Evolutionary conservation across 179 eudicot species (phyloP).

Genomic region (Silene noctiflora): DNA sequence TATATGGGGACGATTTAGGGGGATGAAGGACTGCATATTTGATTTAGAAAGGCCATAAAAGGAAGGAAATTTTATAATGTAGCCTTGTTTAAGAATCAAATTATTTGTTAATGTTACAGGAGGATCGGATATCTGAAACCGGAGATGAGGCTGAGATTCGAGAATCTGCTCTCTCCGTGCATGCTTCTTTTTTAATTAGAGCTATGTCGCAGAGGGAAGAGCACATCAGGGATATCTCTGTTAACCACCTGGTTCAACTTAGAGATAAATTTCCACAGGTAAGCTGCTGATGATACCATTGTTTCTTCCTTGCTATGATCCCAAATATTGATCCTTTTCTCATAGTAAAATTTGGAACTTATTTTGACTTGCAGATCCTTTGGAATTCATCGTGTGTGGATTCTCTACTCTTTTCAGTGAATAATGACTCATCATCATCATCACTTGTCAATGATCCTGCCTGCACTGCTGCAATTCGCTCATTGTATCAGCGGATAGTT

Average conservation of each 20-base stretch:
- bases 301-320: conserved; percentile 13
- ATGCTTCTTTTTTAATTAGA: conserved; percentile 89
- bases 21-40: not conserved
- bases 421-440: conserved; percentile 72
- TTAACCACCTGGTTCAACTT: conserved; percentile 69
- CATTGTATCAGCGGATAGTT: conserved; percentile 77
- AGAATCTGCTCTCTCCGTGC: conserved; percentile 72
- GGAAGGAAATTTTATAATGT: not conserved
- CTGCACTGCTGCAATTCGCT: conserved; percentile 72
- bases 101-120: conserved; percentile 39
- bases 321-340: not conserved
- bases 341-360: conserved; percentile 6
- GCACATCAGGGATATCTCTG: conserved; percentile 77
- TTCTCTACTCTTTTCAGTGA: conserved; percentile 73
- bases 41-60: not conserved
- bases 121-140: conserved; percentile 62
- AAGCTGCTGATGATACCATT: not conserved
- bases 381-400: conserved; percentile 95
- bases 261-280: conserved; percentile 98
- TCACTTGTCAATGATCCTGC: conserved; percentile 91
- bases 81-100: conserved; percentile 1
- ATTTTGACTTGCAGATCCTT: conserved; percentile 61
- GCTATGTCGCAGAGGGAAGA: conserved; percentile 91
- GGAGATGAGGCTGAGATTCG: conserved; percentile 75
- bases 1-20: not conserved